Evolutionary conservation across 768 basidiomycete species (phyloP).

Genomic region (Psilocybe cyanescens): DNA sequence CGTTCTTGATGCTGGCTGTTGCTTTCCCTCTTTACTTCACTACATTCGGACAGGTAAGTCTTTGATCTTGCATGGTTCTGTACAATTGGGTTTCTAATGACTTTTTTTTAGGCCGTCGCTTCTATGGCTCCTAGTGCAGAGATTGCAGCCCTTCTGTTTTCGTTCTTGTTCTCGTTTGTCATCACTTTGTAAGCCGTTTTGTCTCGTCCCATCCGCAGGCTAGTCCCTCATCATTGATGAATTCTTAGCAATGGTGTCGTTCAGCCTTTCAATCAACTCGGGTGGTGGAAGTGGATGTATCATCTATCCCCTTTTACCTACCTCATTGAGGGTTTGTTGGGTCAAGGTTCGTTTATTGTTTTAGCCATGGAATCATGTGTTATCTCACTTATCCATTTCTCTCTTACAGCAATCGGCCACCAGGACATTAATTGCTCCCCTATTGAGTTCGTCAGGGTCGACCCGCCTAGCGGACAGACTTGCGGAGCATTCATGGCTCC

Average conservation of each 20-base stretch:
- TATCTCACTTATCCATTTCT: neutral
- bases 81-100: slow-evolving; percentile 4
- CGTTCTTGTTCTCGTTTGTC: slow-evolving; percentile 58
- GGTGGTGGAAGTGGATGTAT: slow-evolving; percentile 72
- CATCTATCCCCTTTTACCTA: slow-evolving; percentile 58
- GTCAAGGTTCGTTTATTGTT: slow-evolving; percentile 25
- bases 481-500: slow-evolving; percentile 56
- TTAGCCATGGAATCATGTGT: slow-evolving; percentile 24
- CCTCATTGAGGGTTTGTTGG: slow-evolving; percentile 48
- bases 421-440: slow-evolving; percentile 49
- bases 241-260: slow-evolving; percentile 55
- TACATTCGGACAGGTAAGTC: slow-evolving; percentile 26
- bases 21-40: slow-evolving; percentile 25
- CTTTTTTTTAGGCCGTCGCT: slow-evolving; percentile 47
- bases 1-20: slow-evolving; percentile 56
- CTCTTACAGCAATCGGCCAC: slow-evolving; percentile 15
- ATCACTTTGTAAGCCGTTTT: slow-evolving; percentile 49
- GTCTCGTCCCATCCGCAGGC: neutral
- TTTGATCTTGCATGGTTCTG: slow-evolving; percentile 21
- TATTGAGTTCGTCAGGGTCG: slow-evolving; percentile 54
- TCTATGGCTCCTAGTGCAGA: slow-evolving; percentile 59
- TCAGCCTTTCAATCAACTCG: slow-evolving; percentile 60
- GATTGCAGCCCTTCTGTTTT: slow-evolving; percentile 57
- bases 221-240: neutral
- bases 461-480: slow-evolving; percentile 54